phyloP scores from a whole-genome alignment of 2,329 filamentous ascomycete genomes.

The Orbilia ellipsospora region DNA sequence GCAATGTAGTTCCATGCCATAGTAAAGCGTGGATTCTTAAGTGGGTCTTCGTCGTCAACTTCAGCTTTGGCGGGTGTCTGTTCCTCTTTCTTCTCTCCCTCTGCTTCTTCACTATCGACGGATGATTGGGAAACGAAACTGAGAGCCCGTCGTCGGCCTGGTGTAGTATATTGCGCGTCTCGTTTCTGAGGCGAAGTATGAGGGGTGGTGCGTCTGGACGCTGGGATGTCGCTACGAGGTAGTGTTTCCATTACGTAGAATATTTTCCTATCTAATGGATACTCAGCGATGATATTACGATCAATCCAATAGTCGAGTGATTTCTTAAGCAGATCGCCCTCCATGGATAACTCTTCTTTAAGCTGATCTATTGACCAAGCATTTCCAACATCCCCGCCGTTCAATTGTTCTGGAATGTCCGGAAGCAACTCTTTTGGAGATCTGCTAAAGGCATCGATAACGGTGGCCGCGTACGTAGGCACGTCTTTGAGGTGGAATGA shows the following conservation, averaged over 20 bases:
- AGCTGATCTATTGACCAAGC: conserved; percentile 62
- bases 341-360: conserved; percentile 73
- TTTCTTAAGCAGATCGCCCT: conserved; percentile 75
- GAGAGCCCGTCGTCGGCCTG: conserved; percentile 56
- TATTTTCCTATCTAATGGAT: conserved; percentile 67
- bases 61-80: conserved; percentile 73
- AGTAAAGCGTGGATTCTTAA: conserved; percentile 67
- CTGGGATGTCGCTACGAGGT: conserved; percentile 43
- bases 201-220: conserved; percentile 46
- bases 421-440: conserved; percentile 62
- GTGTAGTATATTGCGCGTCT: conserved; percentile 57
- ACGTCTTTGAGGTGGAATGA: conserved; percentile 76
- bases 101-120: conserved; percentile 62
- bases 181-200: conserved; percentile 55
- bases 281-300: conserved; percentile 70
- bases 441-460: conserved; percentile 83
- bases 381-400: conserved; percentile 59
- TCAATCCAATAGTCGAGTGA: conserved; percentile 78
- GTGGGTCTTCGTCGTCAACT: conserved; percentile 65
- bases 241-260: conserved; percentile 75
- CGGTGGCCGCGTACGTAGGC: conserved; percentile 84
- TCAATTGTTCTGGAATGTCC: conserved; percentile 67
- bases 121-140: conserved; percentile 58
- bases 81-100: conserved; percentile 67
- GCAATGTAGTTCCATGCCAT: conserved; percentile 93